Evolutionary conservation across 257 asterid genomes (phyloP).

Genomic region (Nicotiana sylvestris): DNA sequence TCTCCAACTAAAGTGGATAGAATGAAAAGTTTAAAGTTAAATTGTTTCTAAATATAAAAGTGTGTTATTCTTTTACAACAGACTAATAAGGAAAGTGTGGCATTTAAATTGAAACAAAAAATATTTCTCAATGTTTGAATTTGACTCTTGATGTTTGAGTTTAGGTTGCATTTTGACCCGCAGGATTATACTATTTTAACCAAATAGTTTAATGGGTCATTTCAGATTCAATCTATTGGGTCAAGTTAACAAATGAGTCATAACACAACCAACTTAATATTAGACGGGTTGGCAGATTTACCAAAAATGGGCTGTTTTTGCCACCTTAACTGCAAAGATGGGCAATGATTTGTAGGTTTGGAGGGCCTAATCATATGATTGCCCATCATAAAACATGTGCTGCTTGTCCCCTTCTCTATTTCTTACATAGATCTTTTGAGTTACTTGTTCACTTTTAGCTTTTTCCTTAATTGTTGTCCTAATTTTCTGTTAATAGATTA

Average conservation of each 20-base stretch:
- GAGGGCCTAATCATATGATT: neutral
- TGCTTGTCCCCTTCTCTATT: neutral
- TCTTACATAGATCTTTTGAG: neutral
- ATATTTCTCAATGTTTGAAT: too few species aligned
- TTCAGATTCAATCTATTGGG: too few species aligned
- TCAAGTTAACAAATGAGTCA: neutral
- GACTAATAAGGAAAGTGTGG: too few species aligned
- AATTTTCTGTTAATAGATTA: neutral
- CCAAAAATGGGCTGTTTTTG: neutral
- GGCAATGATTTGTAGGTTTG: neutral
- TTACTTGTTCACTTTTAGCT: neutral
- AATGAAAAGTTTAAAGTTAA: too few species aligned
- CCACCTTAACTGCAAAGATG: neutral
- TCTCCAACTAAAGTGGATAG: too few species aligned
- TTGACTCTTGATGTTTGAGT: too few species aligned
- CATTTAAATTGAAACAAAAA: too few species aligned
- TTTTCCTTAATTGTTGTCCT: neutral
- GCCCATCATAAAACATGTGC: neutral
- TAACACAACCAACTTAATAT: neutral
- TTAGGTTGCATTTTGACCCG: neutral
- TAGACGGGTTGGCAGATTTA: neutral
- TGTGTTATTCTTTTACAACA: too few species aligned
- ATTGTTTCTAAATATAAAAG: too few species aligned
- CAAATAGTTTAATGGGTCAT: neutral
- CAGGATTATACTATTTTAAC: too few species aligned